These are phyloP conservation scores for Fagus crenata DNA, from an alignment of 306 rosid species.

Conservation along the genomic window DNA sequence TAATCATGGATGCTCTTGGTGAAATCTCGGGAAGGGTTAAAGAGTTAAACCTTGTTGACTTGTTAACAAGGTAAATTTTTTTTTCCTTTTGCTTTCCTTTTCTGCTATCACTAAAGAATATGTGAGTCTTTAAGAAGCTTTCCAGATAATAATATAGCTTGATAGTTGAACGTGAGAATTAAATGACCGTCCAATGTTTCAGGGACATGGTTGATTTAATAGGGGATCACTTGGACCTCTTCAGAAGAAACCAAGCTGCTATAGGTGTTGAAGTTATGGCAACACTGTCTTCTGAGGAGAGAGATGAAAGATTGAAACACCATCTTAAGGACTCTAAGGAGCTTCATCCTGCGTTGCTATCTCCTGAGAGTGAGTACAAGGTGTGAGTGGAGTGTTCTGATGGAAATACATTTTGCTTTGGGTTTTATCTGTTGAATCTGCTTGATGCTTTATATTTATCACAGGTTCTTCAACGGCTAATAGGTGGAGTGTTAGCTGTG, in stretches of 20 bases:
- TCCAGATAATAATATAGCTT: conserved; percentile 1
- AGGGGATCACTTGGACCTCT: conserved; percentile 87
- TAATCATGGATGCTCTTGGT: conserved; percentile 89
- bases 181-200: conserved; percentile 26
- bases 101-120: conserved; percentile 20
- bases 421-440: conserved; percentile 31
- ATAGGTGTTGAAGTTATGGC: conserved; percentile 91
- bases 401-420: conserved; percentile 32
- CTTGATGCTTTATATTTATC: conserved; percentile 33
- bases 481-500: conserved; percentile 79
- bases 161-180: conserved; percentile 5
- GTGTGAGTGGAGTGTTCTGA: conserved; percentile 88
- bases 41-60: conserved; percentile 83
- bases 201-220: conserved; percentile 87
- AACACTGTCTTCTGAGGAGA: conserved; percentile 88
- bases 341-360: conserved; percentile 93
- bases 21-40: conserved; percentile 77
- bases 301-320: conserved; percentile 88
- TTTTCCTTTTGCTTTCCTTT: conserved; percentile 13
- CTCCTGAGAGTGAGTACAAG: conserved; percentile 99
- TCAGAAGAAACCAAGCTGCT: conserved; percentile 91
- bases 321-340: conserved; percentile 83
- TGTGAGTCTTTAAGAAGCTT: conserved; percentile 24
- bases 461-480: conserved; percentile 84
- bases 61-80: conserved; percentile 80